Evolutionary conservation across 2,329 filamentous ascomycete genomes (phyloP).

Genomic region (Hirsutella rhossiliensis): DNA sequence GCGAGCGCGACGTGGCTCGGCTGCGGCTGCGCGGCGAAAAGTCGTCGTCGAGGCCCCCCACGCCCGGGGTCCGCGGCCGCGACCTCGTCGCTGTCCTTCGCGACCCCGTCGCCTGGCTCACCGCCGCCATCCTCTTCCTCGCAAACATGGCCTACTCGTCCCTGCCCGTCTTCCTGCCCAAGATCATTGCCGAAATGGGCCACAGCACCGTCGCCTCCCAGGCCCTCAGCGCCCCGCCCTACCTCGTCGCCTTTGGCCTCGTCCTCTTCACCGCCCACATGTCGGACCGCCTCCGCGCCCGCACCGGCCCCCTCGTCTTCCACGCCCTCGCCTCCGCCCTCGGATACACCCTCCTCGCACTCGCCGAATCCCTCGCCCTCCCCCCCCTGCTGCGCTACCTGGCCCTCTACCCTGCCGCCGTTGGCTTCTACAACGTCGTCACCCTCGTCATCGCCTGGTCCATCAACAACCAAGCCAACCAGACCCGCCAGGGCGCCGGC

Average conservation of each 20-base stretch:
- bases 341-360: constrained; percentile 49
- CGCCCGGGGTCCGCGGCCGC: constrained; percentile 35
- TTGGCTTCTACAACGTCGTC: constrained; percentile 75
- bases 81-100: constrained; percentile 39
- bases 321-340: constrained; percentile 54
- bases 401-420: constrained; percentile 64
- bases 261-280: constrained; percentile 61
- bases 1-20: constrained; percentile 58
- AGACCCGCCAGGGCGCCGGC: constrained; percentile 58
- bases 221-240: constrained; percentile 71
- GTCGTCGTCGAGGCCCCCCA: constrained; percentile 1
- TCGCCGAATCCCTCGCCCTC: constrained; percentile 36
- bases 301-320: constrained; percentile 54
- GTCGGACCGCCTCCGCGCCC: constrained; percentile 54
- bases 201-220: constrained; percentile 57
- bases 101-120: constrained; percentile 45
- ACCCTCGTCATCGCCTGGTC: constrained; percentile 81
- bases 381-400: constrained; percentile 49
- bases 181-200: constrained; percentile 67
- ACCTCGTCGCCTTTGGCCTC: constrained; percentile 59
- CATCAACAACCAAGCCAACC: constrained; percentile 69
- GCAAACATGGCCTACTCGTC: constrained; percentile 82
- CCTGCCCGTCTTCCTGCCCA: constrained; percentile 78
- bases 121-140: constrained; percentile 74
- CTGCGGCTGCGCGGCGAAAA: constrained; percentile 47